A percentile compares a stretch with the other conserved stretches of the same genome.
Evolutionary conservation across 202 grass and related monocot genomes (phyloP).

Genomic region (Setaria italica): DNA sequence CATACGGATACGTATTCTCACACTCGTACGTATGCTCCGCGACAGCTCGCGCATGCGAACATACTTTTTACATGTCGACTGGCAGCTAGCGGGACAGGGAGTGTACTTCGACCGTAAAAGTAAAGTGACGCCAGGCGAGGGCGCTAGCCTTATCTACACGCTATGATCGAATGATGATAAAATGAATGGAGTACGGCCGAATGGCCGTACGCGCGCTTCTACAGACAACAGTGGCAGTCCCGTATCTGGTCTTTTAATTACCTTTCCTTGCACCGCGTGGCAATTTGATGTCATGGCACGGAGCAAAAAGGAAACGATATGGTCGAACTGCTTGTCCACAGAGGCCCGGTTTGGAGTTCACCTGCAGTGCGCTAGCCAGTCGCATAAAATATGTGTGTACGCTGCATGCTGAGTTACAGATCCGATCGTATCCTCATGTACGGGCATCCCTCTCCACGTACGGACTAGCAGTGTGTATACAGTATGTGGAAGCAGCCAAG

Average conservation of each 20-base stretch:
- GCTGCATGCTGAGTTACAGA: not conserved
- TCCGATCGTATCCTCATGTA: not conserved
- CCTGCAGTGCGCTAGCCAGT: not conserved
- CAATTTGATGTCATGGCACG: not conserved
- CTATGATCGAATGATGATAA: not conserved
- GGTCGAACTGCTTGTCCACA: no score
- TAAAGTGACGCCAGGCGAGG: not conserved
- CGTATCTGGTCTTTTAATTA: not conserved
- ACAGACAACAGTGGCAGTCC: not conserved
- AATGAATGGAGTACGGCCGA: no score
- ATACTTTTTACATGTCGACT: not conserved
- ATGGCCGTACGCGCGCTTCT: no score
- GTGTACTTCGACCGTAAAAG: not conserved
- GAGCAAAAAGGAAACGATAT: not conserved
- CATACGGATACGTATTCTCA: not conserved
- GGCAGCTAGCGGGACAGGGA: not conserved
- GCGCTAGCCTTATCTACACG: not conserved
- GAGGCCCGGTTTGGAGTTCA: not conserved
- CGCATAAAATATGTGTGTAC: not conserved
- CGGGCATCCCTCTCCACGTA: not conserved
- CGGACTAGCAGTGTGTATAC: no score
- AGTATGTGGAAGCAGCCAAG: no score
- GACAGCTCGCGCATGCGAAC: not conserved
- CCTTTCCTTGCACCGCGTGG: not conserved
- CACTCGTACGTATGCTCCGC: not conserved